These are phyloP conservation scores for Alternaria brassicicola DNA, from an alignment of 2,329 filamentous ascomycete genomes.

Conservation along the genomic window DNA sequence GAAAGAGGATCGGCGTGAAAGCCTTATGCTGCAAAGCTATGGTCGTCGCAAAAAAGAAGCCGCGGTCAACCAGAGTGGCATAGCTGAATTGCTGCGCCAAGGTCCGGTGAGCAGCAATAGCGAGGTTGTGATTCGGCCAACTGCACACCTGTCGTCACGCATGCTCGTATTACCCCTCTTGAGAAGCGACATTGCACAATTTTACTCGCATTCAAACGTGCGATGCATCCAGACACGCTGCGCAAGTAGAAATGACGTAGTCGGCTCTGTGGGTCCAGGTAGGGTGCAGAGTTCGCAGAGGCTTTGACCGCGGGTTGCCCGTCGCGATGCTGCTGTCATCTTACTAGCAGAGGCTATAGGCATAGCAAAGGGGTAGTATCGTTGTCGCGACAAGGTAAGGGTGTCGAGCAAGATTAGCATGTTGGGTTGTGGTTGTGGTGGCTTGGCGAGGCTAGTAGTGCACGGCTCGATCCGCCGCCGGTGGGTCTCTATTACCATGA, in stretches of 20 bases:
- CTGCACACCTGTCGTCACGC: background rate
- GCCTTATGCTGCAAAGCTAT: background rate
- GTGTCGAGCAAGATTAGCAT: constrained; percentile 14
- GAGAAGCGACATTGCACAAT: background rate
- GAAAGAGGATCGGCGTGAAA: background rate
- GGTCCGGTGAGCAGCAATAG: constrained; percentile 21
- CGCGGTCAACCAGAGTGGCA: constrained; percentile 6
- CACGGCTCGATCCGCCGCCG: constrained; percentile 17
- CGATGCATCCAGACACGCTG: background rate
- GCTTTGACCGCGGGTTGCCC: constrained; percentile 8
- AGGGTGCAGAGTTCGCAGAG: background rate
- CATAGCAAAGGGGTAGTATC: constrained; percentile 1
- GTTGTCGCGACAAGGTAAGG: constrained; percentile 10
- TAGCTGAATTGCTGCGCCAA: constrained; percentile 10
- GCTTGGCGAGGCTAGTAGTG: constrained; percentile 15
- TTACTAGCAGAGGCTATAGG: background rate
- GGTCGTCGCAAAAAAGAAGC: background rate
- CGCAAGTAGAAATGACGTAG: constrained; percentile 7
- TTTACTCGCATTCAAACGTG: background rate
- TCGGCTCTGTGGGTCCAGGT: background rate
- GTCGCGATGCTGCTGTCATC: constrained; percentile 1
- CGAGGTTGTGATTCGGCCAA: background rate
- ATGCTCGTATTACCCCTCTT: background rate
- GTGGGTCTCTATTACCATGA: constrained; percentile 18
- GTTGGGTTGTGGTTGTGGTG: constrained; percentile 4